Base-by-base conservation (phyloP, 345 rosid species). In the Pseudoturritis turrita region DNA sequence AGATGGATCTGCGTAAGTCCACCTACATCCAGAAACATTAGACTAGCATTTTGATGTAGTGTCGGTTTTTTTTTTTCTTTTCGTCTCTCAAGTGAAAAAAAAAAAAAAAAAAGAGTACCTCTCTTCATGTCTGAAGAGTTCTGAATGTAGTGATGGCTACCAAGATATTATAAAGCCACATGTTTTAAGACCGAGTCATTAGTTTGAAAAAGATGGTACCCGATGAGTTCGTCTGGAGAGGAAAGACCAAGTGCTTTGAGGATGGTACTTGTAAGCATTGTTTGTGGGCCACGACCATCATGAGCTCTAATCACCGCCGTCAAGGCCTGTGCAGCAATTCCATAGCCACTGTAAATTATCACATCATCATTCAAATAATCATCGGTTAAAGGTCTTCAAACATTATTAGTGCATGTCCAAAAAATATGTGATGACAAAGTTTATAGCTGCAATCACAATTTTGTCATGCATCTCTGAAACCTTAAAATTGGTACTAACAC, bases 291-390 rank as follows among this genome's bases (percentile, higher is more conserved):
- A 61, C 99, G 97, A 37, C 99, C 97, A 78, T 95, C 99, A 75
- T 89, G 83, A 49, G 96, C 99, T 86, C 85, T 87, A 43, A 95
- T 71, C 59, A 91, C 82, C 23, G 98, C 98, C 28, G 96, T 89
- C 55, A 91, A 82, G 65, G 98, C 98, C 76, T 83, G 97, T 47
- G 98, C 97, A 77, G 99, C 85, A 72, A 95, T 95, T 65, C 99
- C 98, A 81, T 91, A 95, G 81, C 81, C 81, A 62, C 81, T 78
- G 81, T 54, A 73, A 72, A 78, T 54, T 17, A 28, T 49, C 71
- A 65, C 49, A 47, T 35, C 29, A 53, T 64, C 23, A 73, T 35
- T 45, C 39, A 67, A 52, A 59, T 47, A 47, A 47, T 10, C 5
- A 19, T 57, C 15, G 12, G 21, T 21, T 45, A 56, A 39, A 6